phyloP scores from a whole-genome alignment of 345 rosid species.

The Euphorbia pulcherrima region DNA sequence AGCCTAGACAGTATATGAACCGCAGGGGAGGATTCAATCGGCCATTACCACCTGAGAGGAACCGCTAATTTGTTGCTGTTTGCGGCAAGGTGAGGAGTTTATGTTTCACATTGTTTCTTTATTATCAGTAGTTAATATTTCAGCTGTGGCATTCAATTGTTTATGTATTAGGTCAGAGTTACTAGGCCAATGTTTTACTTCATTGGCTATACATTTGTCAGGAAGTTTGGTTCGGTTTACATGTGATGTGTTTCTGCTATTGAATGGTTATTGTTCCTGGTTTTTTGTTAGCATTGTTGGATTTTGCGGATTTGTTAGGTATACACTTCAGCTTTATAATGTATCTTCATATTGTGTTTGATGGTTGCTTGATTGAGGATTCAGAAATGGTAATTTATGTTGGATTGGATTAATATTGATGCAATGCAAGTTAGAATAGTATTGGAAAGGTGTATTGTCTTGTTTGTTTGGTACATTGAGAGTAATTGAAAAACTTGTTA shows the following conservation, averaged over 20 bases:
- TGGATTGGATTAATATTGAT: background rate
- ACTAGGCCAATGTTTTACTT: background rate
- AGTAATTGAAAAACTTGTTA: background rate
- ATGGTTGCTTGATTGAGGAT: background rate
- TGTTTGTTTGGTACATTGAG: background rate
- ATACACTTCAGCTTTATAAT: background rate
- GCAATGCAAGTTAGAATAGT: background rate
- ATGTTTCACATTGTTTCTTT: background rate
- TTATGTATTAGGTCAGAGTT: background rate
- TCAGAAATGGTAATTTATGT: background rate
- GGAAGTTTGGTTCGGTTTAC: background rate
- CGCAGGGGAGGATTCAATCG: constrained; percentile 91
- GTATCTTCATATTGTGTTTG: background rate
- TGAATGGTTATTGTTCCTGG: background rate
- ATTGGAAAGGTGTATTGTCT: background rate
- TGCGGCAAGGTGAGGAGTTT: constrained; percentile 36
- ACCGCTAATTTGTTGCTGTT: constrained; percentile 38
- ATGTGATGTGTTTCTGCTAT: background rate
- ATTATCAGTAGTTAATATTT: background rate
- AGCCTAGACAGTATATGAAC: constrained; percentile 93
- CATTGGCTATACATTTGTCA: background rate
- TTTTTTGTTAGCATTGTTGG: background rate
- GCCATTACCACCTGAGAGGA: constrained; percentile 77
- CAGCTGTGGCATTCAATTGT: background rate
- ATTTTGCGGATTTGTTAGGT: background rate